These are phyloP conservation scores for Solanum rostratum DNA, from an alignment of 257 asterid genomes.

Conservation along the genomic window DNA sequence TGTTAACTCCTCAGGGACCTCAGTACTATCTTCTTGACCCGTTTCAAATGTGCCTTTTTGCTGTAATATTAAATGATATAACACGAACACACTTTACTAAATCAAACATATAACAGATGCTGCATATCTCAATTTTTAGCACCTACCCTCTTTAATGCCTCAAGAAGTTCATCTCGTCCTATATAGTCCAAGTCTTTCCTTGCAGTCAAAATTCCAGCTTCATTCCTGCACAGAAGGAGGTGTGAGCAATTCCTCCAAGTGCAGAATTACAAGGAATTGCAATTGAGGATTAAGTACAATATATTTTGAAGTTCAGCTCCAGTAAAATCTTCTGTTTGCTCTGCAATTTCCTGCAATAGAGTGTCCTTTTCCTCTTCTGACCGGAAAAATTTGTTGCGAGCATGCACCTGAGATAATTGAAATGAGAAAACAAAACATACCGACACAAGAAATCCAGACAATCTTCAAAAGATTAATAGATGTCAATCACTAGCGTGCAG, in stretches of 20 bases:
- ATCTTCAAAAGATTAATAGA: background rate
- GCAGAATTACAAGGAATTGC: conserved; percentile 1
- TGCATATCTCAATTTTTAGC: conserved; percentile 8
- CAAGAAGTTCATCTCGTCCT: conserved; percentile 90
- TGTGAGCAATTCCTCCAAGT: conserved; percentile 15
- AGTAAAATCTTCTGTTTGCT: conserved; percentile 76
- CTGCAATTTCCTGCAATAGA: conserved; percentile 79
- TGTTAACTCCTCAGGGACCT: conserved; percentile 89
- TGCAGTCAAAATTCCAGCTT: conserved; percentile 96
- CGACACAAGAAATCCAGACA: background rate
- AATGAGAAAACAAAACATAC: conserved; percentile 5
- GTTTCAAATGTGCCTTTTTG: conserved; percentile 98
- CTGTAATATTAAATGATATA: conserved; percentile 39
- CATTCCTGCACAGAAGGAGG: conserved; percentile 59
- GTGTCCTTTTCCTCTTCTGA: conserved; percentile 89
- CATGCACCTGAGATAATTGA: conserved; percentile 64
- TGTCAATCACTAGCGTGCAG: background rate
- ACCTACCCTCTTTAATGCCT: conserved; percentile 88
- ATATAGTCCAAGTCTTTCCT: conserved; percentile 85
- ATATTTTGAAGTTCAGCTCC: conserved; percentile 97
- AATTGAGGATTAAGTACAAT: conserved; percentile 38
- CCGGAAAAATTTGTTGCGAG: conserved; percentile 85
- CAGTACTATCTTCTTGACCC: conserved; percentile 90
- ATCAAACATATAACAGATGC: background rate
- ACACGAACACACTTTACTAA: conserved; percentile 1